Conservation (phyloP, 306 rosid species). For the Herpetospermum pedunculosum region DNA sequence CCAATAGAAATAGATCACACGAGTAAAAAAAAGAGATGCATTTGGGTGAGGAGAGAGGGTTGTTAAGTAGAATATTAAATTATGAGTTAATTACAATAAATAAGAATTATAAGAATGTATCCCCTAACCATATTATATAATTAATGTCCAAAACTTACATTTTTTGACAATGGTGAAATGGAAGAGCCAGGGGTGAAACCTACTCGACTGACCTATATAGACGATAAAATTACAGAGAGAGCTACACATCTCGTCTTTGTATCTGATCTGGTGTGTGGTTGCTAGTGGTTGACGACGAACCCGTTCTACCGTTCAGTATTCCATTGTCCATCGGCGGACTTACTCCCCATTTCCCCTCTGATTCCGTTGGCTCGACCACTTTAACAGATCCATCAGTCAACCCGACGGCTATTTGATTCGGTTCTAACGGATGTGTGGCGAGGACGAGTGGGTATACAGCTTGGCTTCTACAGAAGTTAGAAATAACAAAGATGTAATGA, state of each 20-base stretch:
- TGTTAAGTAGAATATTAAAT: conserved; percentile 16
- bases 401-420: conserved; percentile 71
- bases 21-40: not conserved
- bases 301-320: conserved; percentile 39
- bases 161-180: conserved; percentile 18
- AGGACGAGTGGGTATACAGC: conserved; percentile 49
- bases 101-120: conserved; percentile 26
- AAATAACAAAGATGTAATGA: not conserved
- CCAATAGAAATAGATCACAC: no score
- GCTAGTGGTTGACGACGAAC: conserved; percentile 51
- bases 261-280: conserved; percentile 59
- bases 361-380: conserved; percentile 64
- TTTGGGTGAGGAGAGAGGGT: not conserved
- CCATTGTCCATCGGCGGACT: conserved; percentile 50
- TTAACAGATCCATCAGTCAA: conserved; percentile 66
- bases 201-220: not conserved
- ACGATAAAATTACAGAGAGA: not conserved
- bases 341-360: conserved; percentile 72
- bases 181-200: no score
- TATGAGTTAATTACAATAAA: conserved; percentile 32
- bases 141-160: conserved; percentile 20
- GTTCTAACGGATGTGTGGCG: conserved; percentile 66
- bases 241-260: conserved; percentile 26
- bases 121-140: conserved; percentile 20
- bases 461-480: conserved; percentile 37